Evolutionary conservation across 1,284 basidiomycete genomes (phyloP).

Genomic region (Puccinia coronata): DNA sequence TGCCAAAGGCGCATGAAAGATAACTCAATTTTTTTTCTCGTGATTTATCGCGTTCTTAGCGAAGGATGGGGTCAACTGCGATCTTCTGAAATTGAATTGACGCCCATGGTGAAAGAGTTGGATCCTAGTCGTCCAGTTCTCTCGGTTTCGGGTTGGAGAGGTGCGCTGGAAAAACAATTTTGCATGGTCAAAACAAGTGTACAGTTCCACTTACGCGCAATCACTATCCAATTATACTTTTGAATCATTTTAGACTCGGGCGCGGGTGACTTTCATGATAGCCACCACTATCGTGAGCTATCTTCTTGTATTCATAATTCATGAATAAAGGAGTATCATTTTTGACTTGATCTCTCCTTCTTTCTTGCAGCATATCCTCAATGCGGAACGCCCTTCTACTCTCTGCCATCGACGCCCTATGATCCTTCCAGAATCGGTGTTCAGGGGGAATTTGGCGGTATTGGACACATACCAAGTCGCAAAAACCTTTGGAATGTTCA

Average conservation of each 20-base stretch:
- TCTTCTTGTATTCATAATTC: neutral
- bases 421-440: conserved; percentile 27
- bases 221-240: neutral
- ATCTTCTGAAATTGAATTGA: conserved; percentile 24
- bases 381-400: conserved; percentile 41
- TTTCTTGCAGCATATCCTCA: conserved; percentile 29
- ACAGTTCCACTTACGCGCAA: neutral
- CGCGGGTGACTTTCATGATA: conserved; percentile 41
- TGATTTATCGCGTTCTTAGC: neutral
- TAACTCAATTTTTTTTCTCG: neutral
- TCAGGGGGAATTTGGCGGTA: conserved; percentile 47
- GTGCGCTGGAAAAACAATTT: neutral
- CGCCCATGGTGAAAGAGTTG: conserved; percentile 8
- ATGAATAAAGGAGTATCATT: neutral
- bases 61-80: conserved; percentile 43
- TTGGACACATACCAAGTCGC: conserved; percentile 24
- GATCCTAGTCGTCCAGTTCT: conserved; percentile 33
- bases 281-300: conserved; percentile 39
- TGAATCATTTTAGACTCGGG: conserved; percentile 9
- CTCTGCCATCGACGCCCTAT: conserved; percentile 18
- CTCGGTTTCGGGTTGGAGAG: conserved; percentile 29
- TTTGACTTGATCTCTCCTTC: neutral
- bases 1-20: too few relatives aligned
- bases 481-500: conserved; percentile 37
- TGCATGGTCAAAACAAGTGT: too few relatives aligned